These are phyloP conservation scores for Cordyceps fumosorosea DNA, from an alignment of 2,329 filamentous ascomycete species.

Conservation along the genomic window DNA sequence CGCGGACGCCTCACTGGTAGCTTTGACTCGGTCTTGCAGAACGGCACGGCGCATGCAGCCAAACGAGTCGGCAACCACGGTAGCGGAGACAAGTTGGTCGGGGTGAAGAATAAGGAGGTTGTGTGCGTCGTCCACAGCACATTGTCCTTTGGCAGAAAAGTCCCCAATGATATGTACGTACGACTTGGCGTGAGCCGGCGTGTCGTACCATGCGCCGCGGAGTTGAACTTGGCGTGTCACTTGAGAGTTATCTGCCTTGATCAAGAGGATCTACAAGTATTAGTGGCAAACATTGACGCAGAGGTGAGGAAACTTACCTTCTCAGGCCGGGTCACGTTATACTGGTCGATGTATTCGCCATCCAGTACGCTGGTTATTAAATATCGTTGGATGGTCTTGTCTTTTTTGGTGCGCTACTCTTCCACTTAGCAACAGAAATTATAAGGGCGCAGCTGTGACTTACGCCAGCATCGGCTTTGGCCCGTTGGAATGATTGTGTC, in stretches of 20 bases:
- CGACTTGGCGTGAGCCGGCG: slow-evolving; percentile 63
- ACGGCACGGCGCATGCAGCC: slow-evolving; percentile 85
- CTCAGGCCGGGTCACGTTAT: slow-evolving; percentile 55
- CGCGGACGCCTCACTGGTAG: slow-evolving; percentile 70
- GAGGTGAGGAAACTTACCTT: slow-evolving; percentile 50
- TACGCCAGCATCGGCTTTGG: slow-evolving; percentile 28
- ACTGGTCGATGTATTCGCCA: slow-evolving; percentile 58
- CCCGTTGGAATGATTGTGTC: slow-evolving; percentile 53
- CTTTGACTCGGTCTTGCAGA: slow-evolving; percentile 90
- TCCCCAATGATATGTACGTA: slow-evolving; percentile 82
- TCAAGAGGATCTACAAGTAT: slow-evolving; percentile 60
- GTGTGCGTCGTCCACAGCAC: slow-evolving; percentile 72
- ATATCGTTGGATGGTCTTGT: slow-evolving; percentile 79
- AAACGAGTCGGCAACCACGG: slow-evolving; percentile 94
- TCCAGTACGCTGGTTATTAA: slow-evolving; percentile 69
- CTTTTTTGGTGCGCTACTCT: slow-evolving; percentile 58
- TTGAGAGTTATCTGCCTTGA: slow-evolving; percentile 70
- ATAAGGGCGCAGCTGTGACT: slow-evolving; percentile 21
- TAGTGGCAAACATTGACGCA: slow-evolving; percentile 14
- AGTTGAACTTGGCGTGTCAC: slow-evolving; percentile 63
- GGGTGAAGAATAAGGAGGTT: slow-evolving; percentile 90
- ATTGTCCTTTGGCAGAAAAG: slow-evolving; percentile 64
- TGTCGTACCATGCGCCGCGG: slow-evolving; percentile 81
- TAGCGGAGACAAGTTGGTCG: slow-evolving; percentile 90
- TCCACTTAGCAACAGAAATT: slow-evolving; percentile 52